Evolutionary conservation across 2,329 filamentous ascomycete genomes (phyloP).

Genomic region (Thermothelomyces thermophilus): DNA sequence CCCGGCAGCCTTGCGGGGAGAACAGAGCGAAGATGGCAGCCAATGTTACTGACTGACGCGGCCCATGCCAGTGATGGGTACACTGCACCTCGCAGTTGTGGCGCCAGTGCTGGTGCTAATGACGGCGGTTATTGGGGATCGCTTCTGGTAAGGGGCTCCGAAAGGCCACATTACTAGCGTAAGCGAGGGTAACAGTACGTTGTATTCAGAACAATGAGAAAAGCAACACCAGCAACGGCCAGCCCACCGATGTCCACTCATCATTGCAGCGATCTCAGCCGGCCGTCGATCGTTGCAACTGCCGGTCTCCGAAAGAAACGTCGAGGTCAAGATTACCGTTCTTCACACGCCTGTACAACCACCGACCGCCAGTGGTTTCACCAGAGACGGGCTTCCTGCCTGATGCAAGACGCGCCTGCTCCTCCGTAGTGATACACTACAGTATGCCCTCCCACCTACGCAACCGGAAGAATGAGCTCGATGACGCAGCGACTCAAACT

Average conservation of each 20-base stretch:
- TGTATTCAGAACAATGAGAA: constrained; percentile 13
- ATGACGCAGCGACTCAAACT: constrained; percentile 12
- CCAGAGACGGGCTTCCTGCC: neutral
- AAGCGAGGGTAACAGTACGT: constrained; percentile 20
- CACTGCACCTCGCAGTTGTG: too few relatives aligned
- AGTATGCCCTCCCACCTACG: constrained; percentile 22
- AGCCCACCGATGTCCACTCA: neutral
- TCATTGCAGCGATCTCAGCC: neutral
- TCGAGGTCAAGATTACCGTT: neutral
- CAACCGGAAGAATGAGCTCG: constrained; percentile 17
- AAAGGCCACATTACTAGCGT: neutral
- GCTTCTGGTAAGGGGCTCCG: neutral
- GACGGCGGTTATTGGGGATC: neutral
- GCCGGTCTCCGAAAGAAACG: neutral
- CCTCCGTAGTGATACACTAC: too few relatives aligned
- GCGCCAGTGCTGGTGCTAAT: neutral
- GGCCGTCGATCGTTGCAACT: neutral
- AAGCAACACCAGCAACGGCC: constrained; percentile 13
- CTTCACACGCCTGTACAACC: too few relatives aligned
- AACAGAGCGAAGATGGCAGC: too few relatives aligned
- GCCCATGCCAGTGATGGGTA: too few relatives aligned
- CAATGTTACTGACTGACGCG: too few relatives aligned
- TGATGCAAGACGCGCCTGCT: neutral
- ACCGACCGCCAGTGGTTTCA: too few relatives aligned
- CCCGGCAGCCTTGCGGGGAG: too few relatives aligned